Conservation (phyloP, 2,329 filamentous ascomycete genomes). For the Hymenoscyphus fructigenus region DNA sequence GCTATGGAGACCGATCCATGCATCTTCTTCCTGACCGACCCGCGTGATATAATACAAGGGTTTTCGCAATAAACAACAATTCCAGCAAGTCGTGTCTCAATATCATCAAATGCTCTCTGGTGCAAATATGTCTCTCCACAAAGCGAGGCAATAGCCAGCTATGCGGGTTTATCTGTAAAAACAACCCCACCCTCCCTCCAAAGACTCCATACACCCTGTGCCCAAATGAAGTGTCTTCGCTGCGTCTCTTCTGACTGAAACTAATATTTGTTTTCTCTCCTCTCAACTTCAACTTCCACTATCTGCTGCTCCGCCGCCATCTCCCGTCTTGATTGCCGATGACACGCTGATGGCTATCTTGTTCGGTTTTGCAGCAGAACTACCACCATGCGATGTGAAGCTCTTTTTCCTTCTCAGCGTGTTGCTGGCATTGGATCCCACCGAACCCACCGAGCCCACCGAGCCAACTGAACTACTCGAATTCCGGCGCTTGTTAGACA, state of each 20-base stretch:
- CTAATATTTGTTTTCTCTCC: slow-evolving; percentile 5
- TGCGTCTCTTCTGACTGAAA: slow-evolving; percentile 12
- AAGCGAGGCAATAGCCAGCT: slow-evolving; percentile 18
- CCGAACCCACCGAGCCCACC: slow-evolving; percentile 15
- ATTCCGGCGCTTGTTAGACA: slow-evolving; percentile 60
- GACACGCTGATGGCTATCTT: slow-evolving; percentile 62
- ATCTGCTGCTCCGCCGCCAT: slow-evolving; percentile 29
- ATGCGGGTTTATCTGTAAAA: slow-evolving; percentile 26
- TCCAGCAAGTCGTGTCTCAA: slow-evolving; percentile 12
- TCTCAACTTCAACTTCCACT: slow-evolving; percentile 26
- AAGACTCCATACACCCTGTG: slow-evolving; percentile 29
- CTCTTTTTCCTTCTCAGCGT: slow-evolving; percentile 46
- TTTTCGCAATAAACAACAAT: slow-evolving; percentile 20
- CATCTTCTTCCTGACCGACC: slow-evolving; percentile 13
- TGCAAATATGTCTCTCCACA: slow-evolving; percentile 17
- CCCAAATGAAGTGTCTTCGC: slow-evolving; percentile 19
- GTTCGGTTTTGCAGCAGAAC: slow-evolving; percentile 42
- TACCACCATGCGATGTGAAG: slow-evolving; percentile 44
- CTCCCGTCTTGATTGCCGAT: slow-evolving; percentile 39
- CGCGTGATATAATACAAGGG: slow-evolving; percentile 29
- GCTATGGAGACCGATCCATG: slow-evolving; percentile 24
- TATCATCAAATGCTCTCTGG: slow-evolving; percentile 21
- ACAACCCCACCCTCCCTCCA: slow-evolving; percentile 26
- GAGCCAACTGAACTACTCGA: slow-evolving; percentile 42
- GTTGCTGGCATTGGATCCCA: slow-evolving; percentile 30